Percentiles rank a stretch among this genome's conserved stretches.
Evolutionary conservation across 78 protist genomes (phyloP).

Genomic region (Emiliania huxleyi): DNA sequence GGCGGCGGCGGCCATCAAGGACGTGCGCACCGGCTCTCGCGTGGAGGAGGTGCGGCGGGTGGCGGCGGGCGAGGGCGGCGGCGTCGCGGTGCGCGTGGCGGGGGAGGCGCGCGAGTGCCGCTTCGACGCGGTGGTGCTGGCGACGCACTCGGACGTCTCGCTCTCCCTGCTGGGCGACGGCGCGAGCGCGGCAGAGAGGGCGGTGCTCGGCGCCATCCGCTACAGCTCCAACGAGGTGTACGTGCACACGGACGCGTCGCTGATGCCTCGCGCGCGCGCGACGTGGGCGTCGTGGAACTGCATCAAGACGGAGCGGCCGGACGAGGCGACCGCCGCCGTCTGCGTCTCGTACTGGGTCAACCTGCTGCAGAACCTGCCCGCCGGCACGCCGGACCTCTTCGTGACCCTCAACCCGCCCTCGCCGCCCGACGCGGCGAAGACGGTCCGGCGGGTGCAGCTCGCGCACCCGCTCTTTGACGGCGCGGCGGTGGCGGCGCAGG

Average conservation of each 20-base stretch:
- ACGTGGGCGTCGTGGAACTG: conserved; percentile 42
- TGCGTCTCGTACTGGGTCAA: conserved; percentile 35
- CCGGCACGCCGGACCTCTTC: neutral
- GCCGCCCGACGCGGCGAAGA: neutral
- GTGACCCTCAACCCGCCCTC: conserved; percentile 39
- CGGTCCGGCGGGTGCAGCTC: neutral
- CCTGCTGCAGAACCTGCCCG: conserved; percentile 18
- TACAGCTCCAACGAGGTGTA: neutral
- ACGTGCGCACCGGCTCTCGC: neutral
- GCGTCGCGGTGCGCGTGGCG: neutral
- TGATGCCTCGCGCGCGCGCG: conserved; percentile 17
- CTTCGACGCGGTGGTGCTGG: conserved; percentile 3
- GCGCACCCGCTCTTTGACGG: neutral
- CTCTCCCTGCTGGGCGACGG: neutral
- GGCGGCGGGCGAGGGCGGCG: neutral
- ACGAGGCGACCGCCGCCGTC: neutral
- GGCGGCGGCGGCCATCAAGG: neutral
- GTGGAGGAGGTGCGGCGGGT: neutral
- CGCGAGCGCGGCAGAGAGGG: neutral
- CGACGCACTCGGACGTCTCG: conserved; percentile 38
- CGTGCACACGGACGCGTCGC: conserved; percentile 29
- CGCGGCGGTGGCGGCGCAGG: neutral
- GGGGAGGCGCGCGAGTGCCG: neutral
- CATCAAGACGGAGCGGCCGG: neutral
- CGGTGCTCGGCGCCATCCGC: neutral